These are phyloP conservation scores for Isabelozyma gotoi DNA, from an alignment of 805 yeast species.

Conservation along the genomic window DNA sequence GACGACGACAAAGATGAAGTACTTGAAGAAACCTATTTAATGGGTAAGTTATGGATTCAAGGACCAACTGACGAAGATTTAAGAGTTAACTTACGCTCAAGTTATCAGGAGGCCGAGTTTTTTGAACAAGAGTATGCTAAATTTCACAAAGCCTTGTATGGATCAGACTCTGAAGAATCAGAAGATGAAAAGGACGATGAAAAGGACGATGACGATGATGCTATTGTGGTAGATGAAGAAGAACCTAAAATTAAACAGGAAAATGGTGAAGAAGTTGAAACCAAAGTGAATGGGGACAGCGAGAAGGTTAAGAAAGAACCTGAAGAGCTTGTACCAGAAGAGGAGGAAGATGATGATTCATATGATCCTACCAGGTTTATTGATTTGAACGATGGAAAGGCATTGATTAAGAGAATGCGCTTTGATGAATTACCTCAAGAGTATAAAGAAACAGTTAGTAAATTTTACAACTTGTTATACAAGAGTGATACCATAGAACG, in stretches of 20 bases:
- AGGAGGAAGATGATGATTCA: conserved; percentile 3
- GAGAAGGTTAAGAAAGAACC: neutral
- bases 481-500: neutral
- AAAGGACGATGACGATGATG: conserved; percentile 7
- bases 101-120: conserved; percentile 13
- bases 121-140: conserved; percentile 36
- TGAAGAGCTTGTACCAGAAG: neutral
- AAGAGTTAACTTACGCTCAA: conserved; percentile 16
- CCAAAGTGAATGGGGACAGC: neutral
- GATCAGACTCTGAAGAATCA: conserved; percentile 14
- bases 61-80: conserved; percentile 69
- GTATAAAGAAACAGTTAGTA: conserved; percentile 23
- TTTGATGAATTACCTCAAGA: conserved; percentile 19
- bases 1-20: conserved; percentile 48
- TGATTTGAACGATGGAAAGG: conserved; percentile 3
- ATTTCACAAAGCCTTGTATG: conserved; percentile 9
- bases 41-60: conserved; percentile 89
- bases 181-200: conserved; percentile 6
- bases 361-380: neutral
- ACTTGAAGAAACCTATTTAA: conserved; percentile 58
- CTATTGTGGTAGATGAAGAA: conserved; percentile 14
- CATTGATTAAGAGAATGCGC: conserved; percentile 18
- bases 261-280: conserved; percentile 1
- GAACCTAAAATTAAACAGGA: conserved; percentile 10
- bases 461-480: conserved; percentile 9